phyloP scores from a whole-genome alignment of 192 early-diverging fungal species.

The Backusella tuberculispora region DNA sequence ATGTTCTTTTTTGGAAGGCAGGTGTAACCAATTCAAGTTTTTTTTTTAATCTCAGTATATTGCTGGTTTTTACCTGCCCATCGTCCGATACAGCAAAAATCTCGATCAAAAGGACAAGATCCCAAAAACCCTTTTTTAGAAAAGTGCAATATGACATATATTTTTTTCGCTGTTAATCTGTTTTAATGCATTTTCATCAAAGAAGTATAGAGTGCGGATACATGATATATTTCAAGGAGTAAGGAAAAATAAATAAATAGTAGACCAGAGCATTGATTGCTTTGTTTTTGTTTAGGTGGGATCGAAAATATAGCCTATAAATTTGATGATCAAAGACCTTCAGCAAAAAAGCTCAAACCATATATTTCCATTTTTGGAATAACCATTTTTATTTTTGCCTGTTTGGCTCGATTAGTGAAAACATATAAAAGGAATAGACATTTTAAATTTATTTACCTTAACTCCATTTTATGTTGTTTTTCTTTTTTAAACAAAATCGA shows the following conservation, averaged over 20 bases:
- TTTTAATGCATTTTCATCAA: neutral
- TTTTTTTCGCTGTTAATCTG: neutral
- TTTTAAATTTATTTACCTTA: neutral
- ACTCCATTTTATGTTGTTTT: neutral
- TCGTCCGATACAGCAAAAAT: slow-evolving; percentile 10
- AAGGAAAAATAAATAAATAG: neutral
- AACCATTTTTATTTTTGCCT: neutral
- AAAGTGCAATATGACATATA: neutral
- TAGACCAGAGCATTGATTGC: neutral
- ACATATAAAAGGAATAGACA: slow-evolving; percentile 10
- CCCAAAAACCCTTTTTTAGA: slow-evolving; percentile 4
- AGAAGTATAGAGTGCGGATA: neutral
- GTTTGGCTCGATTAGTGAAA: neutral
- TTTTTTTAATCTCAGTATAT: neutral
- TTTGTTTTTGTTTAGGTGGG: neutral
- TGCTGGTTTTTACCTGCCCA: neutral
- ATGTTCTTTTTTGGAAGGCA: neutral
- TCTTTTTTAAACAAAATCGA: neutral
- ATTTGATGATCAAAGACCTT: neutral
- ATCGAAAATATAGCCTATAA: neutral
- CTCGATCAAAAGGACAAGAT: neutral
- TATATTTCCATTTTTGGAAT: slow-evolving; percentile 1
- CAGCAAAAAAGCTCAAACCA: neutral
- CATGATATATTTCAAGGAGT: neutral
- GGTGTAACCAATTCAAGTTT: neutral